Conservation (phyloP, 2,329 filamentous ascomycete genomes). For the Sclerotinia glacialis region DNA sequence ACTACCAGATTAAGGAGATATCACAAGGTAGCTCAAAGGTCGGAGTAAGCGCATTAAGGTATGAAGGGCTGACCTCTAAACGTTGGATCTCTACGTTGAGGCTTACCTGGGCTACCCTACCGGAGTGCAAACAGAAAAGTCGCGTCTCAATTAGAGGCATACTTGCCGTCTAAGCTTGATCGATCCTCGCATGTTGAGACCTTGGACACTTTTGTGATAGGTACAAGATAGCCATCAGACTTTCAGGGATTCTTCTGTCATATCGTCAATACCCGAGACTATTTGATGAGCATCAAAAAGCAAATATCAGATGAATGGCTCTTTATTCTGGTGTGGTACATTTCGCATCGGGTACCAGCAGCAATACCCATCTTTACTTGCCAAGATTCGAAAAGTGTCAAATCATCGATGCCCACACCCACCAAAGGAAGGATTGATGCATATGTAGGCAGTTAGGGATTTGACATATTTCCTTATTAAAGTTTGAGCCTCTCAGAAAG, state of each 20-base stretch:
- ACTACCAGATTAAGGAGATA: background rate
- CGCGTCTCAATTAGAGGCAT: background rate
- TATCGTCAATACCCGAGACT: background rate
- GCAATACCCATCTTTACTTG: background rate
- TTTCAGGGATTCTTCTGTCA: background rate
- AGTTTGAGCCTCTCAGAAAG: background rate
- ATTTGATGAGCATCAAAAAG: background rate
- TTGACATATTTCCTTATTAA: background rate
- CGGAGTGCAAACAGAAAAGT: no score
- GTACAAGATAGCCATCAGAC: background rate
- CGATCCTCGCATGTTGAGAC: background rate
- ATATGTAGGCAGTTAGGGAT: background rate
- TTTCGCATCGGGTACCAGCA: background rate
- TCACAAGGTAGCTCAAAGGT: background rate
- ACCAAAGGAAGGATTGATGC: background rate
- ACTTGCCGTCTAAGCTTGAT: no score
- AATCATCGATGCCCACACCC: background rate
- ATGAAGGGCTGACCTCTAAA: background rate
- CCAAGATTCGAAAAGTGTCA: background rate
- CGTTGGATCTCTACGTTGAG: background rate
- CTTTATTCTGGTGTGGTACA: background rate
- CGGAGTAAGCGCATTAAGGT: background rate
- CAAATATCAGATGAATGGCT: background rate
- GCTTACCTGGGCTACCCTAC: background rate
- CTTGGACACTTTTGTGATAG: background rate